Evolutionary conservation across 2,329 filamentous ascomycete genomes (phyloP), one percentile per base, ranked within the genome.

Genomic region (Amylocarpus encephaloides): DNA sequence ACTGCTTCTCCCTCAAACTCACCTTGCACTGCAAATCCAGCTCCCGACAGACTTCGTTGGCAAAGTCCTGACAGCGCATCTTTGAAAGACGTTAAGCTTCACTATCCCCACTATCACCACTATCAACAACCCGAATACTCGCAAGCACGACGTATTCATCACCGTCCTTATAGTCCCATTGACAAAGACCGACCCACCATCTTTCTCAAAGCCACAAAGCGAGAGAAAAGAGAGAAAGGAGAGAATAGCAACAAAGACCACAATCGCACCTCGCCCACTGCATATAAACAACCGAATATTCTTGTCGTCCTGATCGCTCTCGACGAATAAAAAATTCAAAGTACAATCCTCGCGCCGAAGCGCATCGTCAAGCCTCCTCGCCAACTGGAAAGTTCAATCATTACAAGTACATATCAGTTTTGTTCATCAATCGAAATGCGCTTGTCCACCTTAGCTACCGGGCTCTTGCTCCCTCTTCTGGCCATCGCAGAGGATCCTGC

Each of bases 381-480:
- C 53, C 51, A 34, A 52, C 18, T 46, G 32, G 11, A 5, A 35
- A 32, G 16, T 26, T 36, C 36, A 26, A 43, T 10, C 34, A 18
- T 40, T 38, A 19, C 39, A 34, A 22, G 46, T 48, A 43, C 46
- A 30, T 19, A 47, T 18, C 12, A 18, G 41, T 38, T 41, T 36
- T 46, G 22, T 30, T 12, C 3, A 33, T 36, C 36, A 18, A 40
- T 52, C 55, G 56, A 53, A 50, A 75, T 75, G 72, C 71, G 71
- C 54, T 58, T 75, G 59, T 66, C 67, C 42, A 66, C 72, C 29
- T 60, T 80, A 53, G 51, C 75, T 61, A 64, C 76, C 53, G 72
- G 73, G 53, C 64, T 71, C 54, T 63, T 75, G 55, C 71, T 82
- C 63, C 78, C 79, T 60, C 69, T 78, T 47, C 64, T 80, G 62